Conservation (phyloP, 129 eudicot species). For the Pittosporum tobira region DNA sequence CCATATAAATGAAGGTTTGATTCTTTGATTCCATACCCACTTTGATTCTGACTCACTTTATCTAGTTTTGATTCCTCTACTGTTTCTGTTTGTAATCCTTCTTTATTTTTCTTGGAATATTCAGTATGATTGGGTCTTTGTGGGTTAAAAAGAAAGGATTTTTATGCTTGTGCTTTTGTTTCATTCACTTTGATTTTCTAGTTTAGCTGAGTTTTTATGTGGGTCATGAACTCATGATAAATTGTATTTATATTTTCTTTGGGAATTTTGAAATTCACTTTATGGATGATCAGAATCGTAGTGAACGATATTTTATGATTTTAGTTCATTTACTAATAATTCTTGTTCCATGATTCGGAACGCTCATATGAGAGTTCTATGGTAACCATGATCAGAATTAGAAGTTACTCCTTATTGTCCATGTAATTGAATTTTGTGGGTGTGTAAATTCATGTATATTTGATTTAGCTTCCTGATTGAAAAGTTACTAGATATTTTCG, state of each 20-base stretch:
- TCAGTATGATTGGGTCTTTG: not conserved
- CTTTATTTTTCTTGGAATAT: not conserved
- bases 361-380: no score
- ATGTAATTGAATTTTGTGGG: slow-evolving; percentile 5
- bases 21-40: slow-evolving; percentile 8
- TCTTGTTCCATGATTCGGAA: no score
- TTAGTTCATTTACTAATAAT: no score
- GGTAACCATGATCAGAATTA: no score
- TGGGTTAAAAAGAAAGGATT: not conserved
- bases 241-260: not conserved
- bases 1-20: slow-evolving; percentile 48
- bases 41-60: not conserved
- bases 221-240: slow-evolving; percentile 11
- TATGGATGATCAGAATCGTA: not conserved
- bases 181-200: not conserved
- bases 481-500: not conserved
- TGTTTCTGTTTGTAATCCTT: not conserved
- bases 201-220: not conserved
- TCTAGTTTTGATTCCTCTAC: slow-evolving; percentile 6
- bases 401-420: no score
- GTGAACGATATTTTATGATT: not conserved
- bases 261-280: slow-evolving; percentile 9
- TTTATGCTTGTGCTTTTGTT: not conserved
- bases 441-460: not conserved
- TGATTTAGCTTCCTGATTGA: not conserved